Evolutionary conservation across 2,329 filamentous ascomycete species (phyloP).

Genomic region (Hymenoscyphus repandus): DNA sequence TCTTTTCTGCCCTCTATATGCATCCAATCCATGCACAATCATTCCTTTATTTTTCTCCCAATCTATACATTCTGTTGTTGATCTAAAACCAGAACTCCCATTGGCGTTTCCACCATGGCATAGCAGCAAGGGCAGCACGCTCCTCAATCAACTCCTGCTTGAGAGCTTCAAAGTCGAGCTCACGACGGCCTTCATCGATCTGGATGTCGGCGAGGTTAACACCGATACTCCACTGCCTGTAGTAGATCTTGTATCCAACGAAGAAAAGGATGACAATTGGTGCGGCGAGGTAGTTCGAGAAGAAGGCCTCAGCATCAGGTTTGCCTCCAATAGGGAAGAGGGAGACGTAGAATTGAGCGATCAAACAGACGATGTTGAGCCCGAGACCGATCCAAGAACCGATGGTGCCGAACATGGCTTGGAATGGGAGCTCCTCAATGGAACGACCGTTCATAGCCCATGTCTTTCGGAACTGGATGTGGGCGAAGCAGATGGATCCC

Average conservation of each 20-base stretch:
- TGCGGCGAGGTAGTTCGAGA: slow-evolving; percentile 47
- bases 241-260: slow-evolving; percentile 59
- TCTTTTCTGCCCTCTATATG: no score
- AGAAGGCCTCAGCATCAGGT: slow-evolving; percentile 35
- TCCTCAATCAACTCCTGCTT: slow-evolving; percentile 28
- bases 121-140: slow-evolving; percentile 23
- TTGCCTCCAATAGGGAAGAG: slow-evolving; percentile 44
- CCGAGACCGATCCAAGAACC: slow-evolving; percentile 65
- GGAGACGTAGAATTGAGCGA: slow-evolving; percentile 46
- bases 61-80: not conserved
- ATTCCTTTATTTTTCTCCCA: not conserved
- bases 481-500: slow-evolving; percentile 61
- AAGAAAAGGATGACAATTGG: slow-evolving; percentile 55
- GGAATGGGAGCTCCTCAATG: slow-evolving; percentile 44
- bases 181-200: slow-evolving; percentile 29
- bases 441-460: slow-evolving; percentile 55
- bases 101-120: slow-evolving; percentile 28
- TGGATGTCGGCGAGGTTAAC: slow-evolving; percentile 25
- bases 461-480: slow-evolving; percentile 60
- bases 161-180: slow-evolving; percentile 28
- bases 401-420: slow-evolving; percentile 47
- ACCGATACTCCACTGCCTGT: slow-evolving; percentile 25
- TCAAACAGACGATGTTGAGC: slow-evolving; percentile 62
- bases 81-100: slow-evolving; percentile 5
- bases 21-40: no score